Evolutionary conservation across 2,329 filamentous ascomycete genomes (phyloP).

Genomic region (Periconia sp.): DNA sequence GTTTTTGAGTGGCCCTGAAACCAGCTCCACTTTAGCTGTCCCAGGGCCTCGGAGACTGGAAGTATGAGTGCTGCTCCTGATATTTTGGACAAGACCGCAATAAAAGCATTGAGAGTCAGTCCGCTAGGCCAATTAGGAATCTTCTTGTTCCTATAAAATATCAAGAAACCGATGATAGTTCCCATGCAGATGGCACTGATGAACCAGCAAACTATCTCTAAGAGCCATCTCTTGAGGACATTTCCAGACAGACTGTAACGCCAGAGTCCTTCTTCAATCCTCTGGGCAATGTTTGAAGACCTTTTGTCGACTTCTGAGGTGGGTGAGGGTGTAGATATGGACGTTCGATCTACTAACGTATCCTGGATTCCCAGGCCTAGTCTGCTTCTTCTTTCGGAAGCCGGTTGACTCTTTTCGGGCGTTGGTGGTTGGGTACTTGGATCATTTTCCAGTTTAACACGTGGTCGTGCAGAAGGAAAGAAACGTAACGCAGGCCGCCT

Average conservation of each 20-base stretch:
- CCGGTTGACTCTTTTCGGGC: too few relatives aligned
- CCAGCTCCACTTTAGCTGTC: conserved; percentile 42
- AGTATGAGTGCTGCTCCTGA: conserved; percentile 30
- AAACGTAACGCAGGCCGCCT: conserved; percentile 18
- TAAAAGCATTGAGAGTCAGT: conserved; percentile 30
- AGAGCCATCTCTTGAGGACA: conserved; percentile 24
- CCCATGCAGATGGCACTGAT: conserved; percentile 30
- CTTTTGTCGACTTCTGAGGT: neutral
- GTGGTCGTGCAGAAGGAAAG: conserved; percentile 14
- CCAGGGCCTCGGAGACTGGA: conserved; percentile 31
- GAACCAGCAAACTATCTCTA: conserved; percentile 28
- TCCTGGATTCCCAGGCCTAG: conserved; percentile 3
- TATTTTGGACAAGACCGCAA: conserved; percentile 30
- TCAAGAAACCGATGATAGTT: conserved; percentile 16
- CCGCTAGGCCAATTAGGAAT: conserved; percentile 12
- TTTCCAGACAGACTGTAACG: conserved; percentile 18
- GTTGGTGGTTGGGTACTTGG: neutral
- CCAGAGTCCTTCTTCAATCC: conserved; percentile 22
- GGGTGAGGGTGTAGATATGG: neutral
- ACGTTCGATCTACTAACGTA: neutral
- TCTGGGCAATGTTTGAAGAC: conserved; percentile 21
- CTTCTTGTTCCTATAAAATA: conserved; percentile 8
- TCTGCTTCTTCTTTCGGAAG: neutral
- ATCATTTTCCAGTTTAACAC: conserved; percentile 11
- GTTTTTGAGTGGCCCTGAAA: conserved; percentile 27